Percentiles rank a stretch among this genome's conserved stretches.
These are phyloP conservation scores for Acephala macrosclerotiorum DNA, from an alignment of 2,329 filamentous ascomycete species.

Conservation along the genomic window DNA sequence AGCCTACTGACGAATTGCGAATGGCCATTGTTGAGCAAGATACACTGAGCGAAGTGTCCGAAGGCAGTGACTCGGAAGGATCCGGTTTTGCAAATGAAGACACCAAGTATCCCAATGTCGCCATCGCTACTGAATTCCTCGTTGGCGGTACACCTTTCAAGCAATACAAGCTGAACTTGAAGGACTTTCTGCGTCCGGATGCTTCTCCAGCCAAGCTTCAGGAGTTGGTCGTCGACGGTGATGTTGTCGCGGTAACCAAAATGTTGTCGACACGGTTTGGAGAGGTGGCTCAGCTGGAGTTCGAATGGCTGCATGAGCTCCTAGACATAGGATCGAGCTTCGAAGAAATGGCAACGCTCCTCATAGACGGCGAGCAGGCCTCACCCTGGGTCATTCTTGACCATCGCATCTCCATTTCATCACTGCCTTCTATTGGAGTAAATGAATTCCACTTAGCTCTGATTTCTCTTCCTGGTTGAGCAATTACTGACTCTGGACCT, in stretches of 20 bases:
- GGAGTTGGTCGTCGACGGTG: neutral
- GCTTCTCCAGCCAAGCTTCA: neutral
- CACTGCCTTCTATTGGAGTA: conserved; percentile 13
- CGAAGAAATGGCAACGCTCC: conserved; percentile 26
- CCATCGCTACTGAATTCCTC: neutral
- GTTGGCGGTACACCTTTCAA: neutral
- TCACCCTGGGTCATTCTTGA: conserved; percentile 23
- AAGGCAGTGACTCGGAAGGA: neutral
- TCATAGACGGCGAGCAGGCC: conserved; percentile 16
- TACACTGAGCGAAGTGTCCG: neutral
- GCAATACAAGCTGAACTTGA: neutral
- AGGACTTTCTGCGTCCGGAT: neutral
- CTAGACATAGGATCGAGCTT: conserved; percentile 13
- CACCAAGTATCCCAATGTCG: neutral
- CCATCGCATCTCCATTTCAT: neutral
- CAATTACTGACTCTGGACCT: too few relatives aligned
- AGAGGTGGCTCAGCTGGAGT: conserved; percentile 20
- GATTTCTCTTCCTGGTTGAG: too few relatives aligned
- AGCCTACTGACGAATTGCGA: neutral
- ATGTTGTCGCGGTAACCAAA: neutral
- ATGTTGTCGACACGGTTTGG: conserved; percentile 7
- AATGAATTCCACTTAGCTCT: too few relatives aligned
- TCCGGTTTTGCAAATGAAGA: neutral
- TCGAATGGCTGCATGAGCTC: conserved; percentile 27
- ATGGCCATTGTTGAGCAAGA: too few relatives aligned